These are phyloP conservation scores for Forsythia viridissima DNA, from an alignment of 257 asterid genomes.

Conservation along the genomic window DNA sequence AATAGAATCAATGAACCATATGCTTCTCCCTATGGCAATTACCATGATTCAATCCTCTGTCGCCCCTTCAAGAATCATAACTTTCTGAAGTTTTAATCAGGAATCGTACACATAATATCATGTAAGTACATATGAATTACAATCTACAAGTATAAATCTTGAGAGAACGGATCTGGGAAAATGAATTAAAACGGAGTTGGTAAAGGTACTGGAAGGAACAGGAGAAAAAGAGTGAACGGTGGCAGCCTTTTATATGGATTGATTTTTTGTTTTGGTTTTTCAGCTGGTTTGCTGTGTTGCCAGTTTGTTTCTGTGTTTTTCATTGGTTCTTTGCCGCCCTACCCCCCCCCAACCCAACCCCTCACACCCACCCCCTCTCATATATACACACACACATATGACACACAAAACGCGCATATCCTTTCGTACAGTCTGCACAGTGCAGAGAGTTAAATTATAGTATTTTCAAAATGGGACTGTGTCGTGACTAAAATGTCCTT, in stretches of 20 bases:
- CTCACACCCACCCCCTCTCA: background rate
- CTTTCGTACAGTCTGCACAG: constrained; percentile 29
- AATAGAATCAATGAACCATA: constrained; percentile 28
- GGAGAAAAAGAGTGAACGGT: constrained; percentile 31
- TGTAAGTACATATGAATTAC: constrained; percentile 10
- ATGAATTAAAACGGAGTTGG: constrained; percentile 27
- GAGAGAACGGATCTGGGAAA: constrained; percentile 35
- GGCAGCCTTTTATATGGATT: constrained; percentile 35
- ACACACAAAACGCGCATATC: background rate
- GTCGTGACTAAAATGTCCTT: constrained; percentile 35
- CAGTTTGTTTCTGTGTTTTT: constrained; percentile 17
- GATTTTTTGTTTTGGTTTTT: constrained; percentile 14
- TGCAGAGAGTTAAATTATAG: constrained; percentile 44
- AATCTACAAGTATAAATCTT: background rate
- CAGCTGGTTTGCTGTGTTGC: constrained; percentile 10
- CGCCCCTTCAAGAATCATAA: constrained; percentile 9
- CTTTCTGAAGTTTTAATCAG: constrained; percentile 1
- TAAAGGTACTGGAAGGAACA: constrained; percentile 21
- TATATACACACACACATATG: constrained; percentile 9
- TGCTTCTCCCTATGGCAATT: constrained; percentile 20
- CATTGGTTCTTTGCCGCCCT: constrained; percentile 17
- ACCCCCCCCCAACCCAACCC: background rate
- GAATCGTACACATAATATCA: constrained; percentile 10
- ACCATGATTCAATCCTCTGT: background rate
- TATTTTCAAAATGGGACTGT: constrained; percentile 35